Conservation (phyloP, 2,329 filamentous ascomycete species). For the Penicillium sp. region DNA sequence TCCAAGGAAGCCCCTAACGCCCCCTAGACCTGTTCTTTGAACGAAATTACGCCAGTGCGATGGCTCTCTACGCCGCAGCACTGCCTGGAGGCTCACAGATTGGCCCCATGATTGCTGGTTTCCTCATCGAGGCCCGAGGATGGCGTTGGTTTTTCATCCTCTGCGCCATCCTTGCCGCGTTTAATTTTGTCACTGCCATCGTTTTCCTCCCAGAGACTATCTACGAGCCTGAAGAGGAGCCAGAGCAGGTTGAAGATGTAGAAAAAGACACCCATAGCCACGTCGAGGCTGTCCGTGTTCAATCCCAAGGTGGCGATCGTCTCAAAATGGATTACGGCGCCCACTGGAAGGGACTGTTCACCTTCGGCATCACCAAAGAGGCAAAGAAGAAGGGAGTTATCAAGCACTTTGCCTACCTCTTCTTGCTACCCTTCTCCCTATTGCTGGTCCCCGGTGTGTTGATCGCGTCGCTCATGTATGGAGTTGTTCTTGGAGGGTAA, state of each 20-base stretch:
- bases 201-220: conserved; percentile 39
- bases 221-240: conserved; percentile 30
- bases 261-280: conserved; percentile 20
- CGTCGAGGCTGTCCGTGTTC: conserved; percentile 15
- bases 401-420: conserved; percentile 16
- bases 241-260: conserved; percentile 17
- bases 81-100: conserved; percentile 37
- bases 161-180: conserved; percentile 31
- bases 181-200: conserved; percentile 32
- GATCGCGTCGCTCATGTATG: conserved; percentile 29
- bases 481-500: conserved; percentile 28
- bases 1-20: conserved; percentile 5
- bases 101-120: conserved; percentile 37
- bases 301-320: conserved; percentile 10
- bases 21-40: conserved; percentile 28
- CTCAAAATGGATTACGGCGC: conserved; percentile 22
- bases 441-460: conserved; percentile 25
- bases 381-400: conserved; percentile 19
- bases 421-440: conserved; percentile 27
- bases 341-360: conserved; percentile 32
- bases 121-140: conserved; percentile 32
- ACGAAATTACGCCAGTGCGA: conserved; percentile 30
- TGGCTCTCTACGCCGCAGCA: conserved; percentile 35
- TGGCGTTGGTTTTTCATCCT: conserved; percentile 43
- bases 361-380: conserved; percentile 22